phyloP scores from a whole-genome alignment of 768 basidiomycete genomes.

The Rhodotorula graminis region DNA sequence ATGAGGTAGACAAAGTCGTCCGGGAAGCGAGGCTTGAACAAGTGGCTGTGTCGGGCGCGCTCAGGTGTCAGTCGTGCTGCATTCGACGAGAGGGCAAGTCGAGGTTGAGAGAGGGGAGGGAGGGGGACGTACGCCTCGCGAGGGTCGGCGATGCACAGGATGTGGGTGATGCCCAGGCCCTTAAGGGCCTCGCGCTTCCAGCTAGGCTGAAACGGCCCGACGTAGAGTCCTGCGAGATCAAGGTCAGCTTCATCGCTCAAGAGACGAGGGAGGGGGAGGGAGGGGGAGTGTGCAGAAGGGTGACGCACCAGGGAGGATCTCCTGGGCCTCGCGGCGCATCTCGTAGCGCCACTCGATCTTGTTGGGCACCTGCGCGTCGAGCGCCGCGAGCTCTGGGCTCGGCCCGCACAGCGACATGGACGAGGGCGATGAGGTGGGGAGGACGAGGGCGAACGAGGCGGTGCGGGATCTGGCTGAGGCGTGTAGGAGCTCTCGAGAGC shows the following conservation, averaged over 20 bases:
- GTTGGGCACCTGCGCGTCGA: constrained; percentile 26
- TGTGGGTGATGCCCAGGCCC: constrained; percentile 69
- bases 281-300: too few species aligned
- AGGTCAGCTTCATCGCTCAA: background rate
- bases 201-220: constrained; percentile 83
- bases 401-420: constrained; percentile 14
- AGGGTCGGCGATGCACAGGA: constrained; percentile 53
- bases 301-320: constrained; percentile 53
- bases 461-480: too few species aligned
- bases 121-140: constrained; percentile 32
- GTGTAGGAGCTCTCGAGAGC: background rate
- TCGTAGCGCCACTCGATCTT: constrained; percentile 62
- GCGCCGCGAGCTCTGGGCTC: constrained; percentile 14
- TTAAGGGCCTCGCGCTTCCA: constrained; percentile 70
- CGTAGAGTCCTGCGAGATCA: constrained; percentile 59
- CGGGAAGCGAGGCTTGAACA: constrained; percentile 77
- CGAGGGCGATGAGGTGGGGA: too few species aligned
- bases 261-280: constrained; percentile 43
- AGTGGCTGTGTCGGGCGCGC: constrained; percentile 52
- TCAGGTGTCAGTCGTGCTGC: too few species aligned
- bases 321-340: constrained; percentile 91
- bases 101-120: background rate
- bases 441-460: background rate
- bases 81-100: too few species aligned
- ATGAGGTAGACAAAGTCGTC: constrained; percentile 71